These are phyloP conservation scores for Parathielavia hyrcaniae DNA, from an alignment of 495 filamentous ascomycete species.

Conservation along the genomic window DNA sequence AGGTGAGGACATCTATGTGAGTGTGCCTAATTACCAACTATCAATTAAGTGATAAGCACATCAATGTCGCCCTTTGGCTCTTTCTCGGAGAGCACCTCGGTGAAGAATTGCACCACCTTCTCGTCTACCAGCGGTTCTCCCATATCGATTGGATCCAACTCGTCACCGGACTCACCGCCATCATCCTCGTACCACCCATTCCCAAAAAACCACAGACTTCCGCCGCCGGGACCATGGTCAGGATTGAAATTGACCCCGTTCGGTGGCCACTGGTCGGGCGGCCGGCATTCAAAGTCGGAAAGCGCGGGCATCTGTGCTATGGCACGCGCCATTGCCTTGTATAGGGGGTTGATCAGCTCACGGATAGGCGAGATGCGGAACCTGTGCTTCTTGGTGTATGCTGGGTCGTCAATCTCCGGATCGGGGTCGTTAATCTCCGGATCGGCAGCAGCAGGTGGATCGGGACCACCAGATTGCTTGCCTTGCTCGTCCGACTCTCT, in stretches of 20 bases:
- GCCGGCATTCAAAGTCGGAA: not conserved
- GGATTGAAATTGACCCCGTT: not conserved
- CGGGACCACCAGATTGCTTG: not conserved
- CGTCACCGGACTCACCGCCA: conserved; percentile 3
- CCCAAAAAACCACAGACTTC: not conserved
- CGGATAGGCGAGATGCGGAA: conserved; percentile 8
- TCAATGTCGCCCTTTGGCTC: conserved; percentile 8
- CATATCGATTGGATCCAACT: conserved; percentile 7
- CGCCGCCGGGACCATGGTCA: not conserved
- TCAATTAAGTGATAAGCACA: not conserved
- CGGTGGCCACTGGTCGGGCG: not conserved
- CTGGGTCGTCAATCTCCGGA: conserved; percentile 7
- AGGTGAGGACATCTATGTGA: not conserved
- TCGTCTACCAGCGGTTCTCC: conserved; percentile 9
- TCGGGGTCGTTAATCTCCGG: conserved; percentile 5
- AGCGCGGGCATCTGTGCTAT: conserved; percentile 8
- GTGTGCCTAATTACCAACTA: too few species aligned
- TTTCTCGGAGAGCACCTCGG: conserved; percentile 2
- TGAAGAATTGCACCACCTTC: conserved; percentile 6
- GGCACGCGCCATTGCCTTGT: not conserved
- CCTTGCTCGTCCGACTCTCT: not conserved
- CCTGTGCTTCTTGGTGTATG: conserved; percentile 9
- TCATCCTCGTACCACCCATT: conserved; percentile 8
- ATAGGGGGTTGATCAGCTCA: conserved; percentile 3
- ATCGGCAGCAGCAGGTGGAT: not conserved